phyloP scores from a whole-genome alignment of 495 filamentous ascomycete species.

The Podospora tetraspora region DNA sequence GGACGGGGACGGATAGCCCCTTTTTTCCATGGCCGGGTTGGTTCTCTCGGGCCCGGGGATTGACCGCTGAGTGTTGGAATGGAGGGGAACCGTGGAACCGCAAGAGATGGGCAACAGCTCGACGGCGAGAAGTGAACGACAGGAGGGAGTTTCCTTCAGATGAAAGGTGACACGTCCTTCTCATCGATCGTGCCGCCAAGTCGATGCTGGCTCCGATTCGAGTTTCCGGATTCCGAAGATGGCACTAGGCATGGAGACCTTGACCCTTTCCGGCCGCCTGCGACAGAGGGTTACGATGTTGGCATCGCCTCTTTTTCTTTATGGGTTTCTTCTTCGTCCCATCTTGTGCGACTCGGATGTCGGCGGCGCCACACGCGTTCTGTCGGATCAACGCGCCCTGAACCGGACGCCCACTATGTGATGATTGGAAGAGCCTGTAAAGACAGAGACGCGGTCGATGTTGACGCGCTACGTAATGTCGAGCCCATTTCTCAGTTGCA shows the following conservation, averaged over 20 bases:
- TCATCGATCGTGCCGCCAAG: neutral
- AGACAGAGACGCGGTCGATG: neutral
- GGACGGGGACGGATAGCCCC: neutral
- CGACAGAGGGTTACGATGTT: conserved; percentile 9
- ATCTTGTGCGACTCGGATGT: neutral
- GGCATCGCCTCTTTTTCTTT: too few species aligned
- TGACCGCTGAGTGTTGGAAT: neutral
- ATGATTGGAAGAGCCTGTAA: neutral
- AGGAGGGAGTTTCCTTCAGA: neutral
- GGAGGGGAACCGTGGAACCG: neutral
- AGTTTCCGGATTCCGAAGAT: conserved; percentile 3
- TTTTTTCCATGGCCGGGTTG: neutral
- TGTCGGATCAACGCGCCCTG: neutral
- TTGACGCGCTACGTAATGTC: conserved; percentile 9
- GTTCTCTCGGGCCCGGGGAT: neutral
- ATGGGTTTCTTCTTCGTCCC: conserved; percentile 12
- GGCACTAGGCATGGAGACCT: neutral
- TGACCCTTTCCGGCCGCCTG: conserved; percentile 14
- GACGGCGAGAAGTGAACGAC: neutral
- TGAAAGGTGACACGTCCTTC: neutral
- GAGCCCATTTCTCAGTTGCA: neutral
- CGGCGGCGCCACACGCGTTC: neutral
- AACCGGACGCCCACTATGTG: neutral
- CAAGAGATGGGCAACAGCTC: too few species aligned
- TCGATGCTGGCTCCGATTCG: neutral